phyloP scores from a whole-genome alignment of 495 filamentous ascomycete species.

The Xylaria castorea region DNA sequence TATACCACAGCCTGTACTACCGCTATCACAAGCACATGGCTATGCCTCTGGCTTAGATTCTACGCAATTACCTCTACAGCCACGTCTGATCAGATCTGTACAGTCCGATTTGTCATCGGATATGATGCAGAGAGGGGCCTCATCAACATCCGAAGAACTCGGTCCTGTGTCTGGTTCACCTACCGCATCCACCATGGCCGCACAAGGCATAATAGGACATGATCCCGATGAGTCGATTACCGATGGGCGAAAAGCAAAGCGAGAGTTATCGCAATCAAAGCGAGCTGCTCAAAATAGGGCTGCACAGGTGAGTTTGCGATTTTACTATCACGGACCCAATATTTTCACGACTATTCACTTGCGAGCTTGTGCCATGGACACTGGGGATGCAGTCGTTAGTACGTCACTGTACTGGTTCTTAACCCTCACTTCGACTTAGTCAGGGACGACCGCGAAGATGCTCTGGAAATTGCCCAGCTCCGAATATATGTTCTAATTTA shows the following conservation, averaged over 20 bases:
- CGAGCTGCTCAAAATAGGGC: conserved; percentile 96
- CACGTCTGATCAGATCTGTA: conserved; percentile 34
- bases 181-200: conserved; percentile 36
- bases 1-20: conserved; percentile 32
- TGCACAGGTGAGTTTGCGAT: conserved; percentile 74
- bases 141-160: conserved; percentile 41
- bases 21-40: conserved; percentile 36
- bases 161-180: conserved; percentile 41
- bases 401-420: not conserved
- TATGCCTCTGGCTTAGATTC: conserved; percentile 32
- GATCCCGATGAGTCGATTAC: conserved; percentile 39
- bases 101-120: conserved; percentile 33
- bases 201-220: conserved; percentile 39
- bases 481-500: conserved; percentile 14
- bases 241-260: conserved; percentile 65
- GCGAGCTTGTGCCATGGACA: conserved; percentile 18
- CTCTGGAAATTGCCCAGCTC: conserved; percentile 20
- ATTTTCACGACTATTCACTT: not conserved
- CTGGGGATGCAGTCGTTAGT: not conserved
- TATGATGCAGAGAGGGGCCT: conserved; percentile 44
- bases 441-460: not conserved
- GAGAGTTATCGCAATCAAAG: conserved; percentile 93
- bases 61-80: conserved; percentile 35
- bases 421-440: not conserved
- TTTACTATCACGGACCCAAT: conserved; percentile 22